phyloP scores from a whole-genome alignment of 768 basidiomycete genomes.

The Clitopilus passeckerianus region DNA sequence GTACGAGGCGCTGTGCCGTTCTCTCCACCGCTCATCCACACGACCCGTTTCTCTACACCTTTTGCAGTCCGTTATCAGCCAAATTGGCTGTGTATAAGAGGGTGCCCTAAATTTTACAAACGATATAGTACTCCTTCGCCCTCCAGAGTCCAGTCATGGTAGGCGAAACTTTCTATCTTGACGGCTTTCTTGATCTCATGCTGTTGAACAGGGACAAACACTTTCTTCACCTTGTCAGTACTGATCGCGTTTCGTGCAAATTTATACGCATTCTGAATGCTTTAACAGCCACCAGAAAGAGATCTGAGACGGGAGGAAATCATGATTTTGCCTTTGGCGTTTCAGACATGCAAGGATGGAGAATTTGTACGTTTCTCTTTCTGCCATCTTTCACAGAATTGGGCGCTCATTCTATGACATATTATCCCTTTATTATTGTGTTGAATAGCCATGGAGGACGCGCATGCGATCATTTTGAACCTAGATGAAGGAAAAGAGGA shows the following conservation, averaged over 20 bases:
- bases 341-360: conserved; percentile 99
- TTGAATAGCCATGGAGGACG: conserved; percentile 90
- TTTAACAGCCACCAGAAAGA: conserved; percentile 73
- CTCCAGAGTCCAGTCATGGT: conserved; percentile 23
- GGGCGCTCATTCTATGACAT: not conserved
- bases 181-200: conserved; percentile 8
- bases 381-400: not conserved
- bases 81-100: not conserved
- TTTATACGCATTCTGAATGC: conserved; percentile 9
- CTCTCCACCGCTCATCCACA: conserved; percentile 29
- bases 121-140: conserved; percentile 2
- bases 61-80: not conserved
- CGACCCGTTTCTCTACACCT: conserved; percentile 27
- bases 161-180: conserved; percentile 9
- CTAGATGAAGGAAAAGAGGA: conserved; percentile 48
- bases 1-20: not conserved
- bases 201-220: conserved; percentile 68
- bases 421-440: not conserved
- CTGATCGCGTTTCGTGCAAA: conserved; percentile 2
- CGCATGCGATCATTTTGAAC: conserved; percentile 73
- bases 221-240: conserved; percentile 72
- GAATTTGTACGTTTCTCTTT: conserved; percentile 72
- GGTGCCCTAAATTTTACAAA: not conserved
- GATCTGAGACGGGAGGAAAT: conserved; percentile 68
- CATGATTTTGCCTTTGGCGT: conserved; percentile 68